phyloP scores from a whole-genome alignment of 176 grass and related monocot genomes.

The Eleusine coracana region DNA sequence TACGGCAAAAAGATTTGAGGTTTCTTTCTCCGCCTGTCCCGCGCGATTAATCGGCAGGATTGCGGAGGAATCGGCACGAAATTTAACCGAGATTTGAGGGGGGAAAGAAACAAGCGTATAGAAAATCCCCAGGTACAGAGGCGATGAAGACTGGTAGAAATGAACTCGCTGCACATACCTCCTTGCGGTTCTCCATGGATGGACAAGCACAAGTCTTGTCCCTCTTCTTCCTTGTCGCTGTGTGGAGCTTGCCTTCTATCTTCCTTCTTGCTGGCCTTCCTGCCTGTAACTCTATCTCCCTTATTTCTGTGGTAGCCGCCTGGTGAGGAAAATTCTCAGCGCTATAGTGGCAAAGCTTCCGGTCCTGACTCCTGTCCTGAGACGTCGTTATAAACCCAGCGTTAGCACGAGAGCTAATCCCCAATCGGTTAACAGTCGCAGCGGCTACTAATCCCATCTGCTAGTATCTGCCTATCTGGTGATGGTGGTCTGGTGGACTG shows the following conservation, averaged over 20 bases:
- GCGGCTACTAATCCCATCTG: background rate
- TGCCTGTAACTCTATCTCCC: background rate
- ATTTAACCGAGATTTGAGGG: background rate
- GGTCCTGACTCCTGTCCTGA: background rate
- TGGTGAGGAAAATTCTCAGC: background rate
- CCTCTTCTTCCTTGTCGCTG: background rate
- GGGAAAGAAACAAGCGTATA: background rate
- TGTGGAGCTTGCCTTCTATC: background rate
- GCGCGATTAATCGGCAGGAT: background rate
- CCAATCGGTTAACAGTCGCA: background rate
- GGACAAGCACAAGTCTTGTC: no score
- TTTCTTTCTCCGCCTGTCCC: background rate
- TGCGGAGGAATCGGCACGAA: background rate
- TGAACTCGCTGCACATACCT: constrained; percentile 33
- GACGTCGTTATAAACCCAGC: background rate
- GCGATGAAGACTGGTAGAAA: no score
- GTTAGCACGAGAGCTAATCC: background rate
- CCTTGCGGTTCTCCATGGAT: constrained; percentile 67
- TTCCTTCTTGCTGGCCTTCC: no score
- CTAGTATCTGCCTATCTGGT: background rate
- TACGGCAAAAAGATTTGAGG: no score
- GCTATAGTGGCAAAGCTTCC: background rate
- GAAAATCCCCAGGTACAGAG: no score
- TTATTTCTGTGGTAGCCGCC: background rate
- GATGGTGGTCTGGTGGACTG: background rate